Percentiles rank a stretch among this genome's conserved stretches.
phyloP scores from a whole-genome alignment of 257 asterid genomes.

The Scutellaria barbata region DNA sequence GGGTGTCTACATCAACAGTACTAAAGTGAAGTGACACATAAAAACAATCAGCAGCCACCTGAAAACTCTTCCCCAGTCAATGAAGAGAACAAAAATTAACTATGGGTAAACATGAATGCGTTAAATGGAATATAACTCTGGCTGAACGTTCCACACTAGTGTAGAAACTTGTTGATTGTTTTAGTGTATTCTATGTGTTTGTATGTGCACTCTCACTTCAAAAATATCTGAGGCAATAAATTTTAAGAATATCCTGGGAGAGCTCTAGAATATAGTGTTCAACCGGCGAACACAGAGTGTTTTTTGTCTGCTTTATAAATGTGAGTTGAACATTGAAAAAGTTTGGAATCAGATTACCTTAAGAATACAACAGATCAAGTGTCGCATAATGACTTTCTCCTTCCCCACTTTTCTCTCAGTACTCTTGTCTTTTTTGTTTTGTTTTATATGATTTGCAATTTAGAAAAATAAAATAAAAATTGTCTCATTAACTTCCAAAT shows the following conservation, averaged over 20 bases:
- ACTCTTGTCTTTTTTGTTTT: no score
- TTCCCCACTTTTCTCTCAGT: no score
- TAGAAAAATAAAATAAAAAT: not conserved
- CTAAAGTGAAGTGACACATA: not conserved
- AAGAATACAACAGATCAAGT: not conserved
- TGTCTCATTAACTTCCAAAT: not conserved
- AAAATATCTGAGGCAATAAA: not conserved
- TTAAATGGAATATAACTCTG: not conserved
- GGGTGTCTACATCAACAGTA: not conserved
- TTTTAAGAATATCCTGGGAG: not conserved
- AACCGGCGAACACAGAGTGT: not conserved
- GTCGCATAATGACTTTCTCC: not conserved
- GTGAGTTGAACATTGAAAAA: not conserved
- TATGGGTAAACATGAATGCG: not conserved
- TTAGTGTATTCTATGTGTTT: not conserved
- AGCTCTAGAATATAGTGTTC: not conserved
- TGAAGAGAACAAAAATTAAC: not conserved
- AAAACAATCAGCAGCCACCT: conserved; percentile 19
- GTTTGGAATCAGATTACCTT: conserved; percentile 3
- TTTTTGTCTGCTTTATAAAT: not conserved
- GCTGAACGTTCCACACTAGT: not conserved
- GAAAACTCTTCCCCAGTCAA: conserved; percentile 14
- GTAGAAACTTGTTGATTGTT: not conserved
- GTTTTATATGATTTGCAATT: no score
- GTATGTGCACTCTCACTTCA: not conserved